Evolutionary conservation across 306 rosid species (phyloP), one percentile per base, ranked within the genome.

Genomic region (Astragalus membranaceus): DNA sequence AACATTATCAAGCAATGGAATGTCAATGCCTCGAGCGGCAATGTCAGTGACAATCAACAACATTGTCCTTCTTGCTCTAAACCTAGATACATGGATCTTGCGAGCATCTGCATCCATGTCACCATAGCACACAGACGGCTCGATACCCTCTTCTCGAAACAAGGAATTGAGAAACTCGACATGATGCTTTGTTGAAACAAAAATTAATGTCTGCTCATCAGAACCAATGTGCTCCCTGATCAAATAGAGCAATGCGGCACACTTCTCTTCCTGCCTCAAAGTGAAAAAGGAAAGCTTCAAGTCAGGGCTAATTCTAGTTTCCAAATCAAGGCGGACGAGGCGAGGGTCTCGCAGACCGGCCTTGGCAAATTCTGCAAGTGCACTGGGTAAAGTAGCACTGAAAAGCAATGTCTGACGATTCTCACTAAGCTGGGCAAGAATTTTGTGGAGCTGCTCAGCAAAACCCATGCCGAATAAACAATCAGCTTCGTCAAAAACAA

Each of bases 21-120:
- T 94, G 68, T 94, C 98, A 77, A 90, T 87, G 15, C 98, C 98
- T 30, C 97, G 87, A 64, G 98, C 97, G 1, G 98, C 98, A 78
- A 90, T 78, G 65, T 94, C 98, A 0, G 98, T 93, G 67, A 90
- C 98, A 72, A 94, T 94, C 76, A 94, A 80, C 75, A 88, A 51
- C 98, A 94, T 94, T 7, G 98, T 90, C 82, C 46, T 93, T 62
- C 98, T 84, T 5, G 92, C 68, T 87, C 97, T 90, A 81, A 93
- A 93, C 86, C 76, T 90, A 1, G 94, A 74, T 67, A 93, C 76
- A 58, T 93, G 86, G 68, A 90, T 88, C 67, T 90, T 88, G 64
- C 97, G 96, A 74, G 98, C 97, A 84, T 93, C 98, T n/a, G 88
- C 96, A 77, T 93, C 98, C 98, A 93, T 93, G 64, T 88, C 97